Evolutionary conservation across 495 filamentous ascomycete species (phyloP), one percentile per base, ranked within the genome.

Genomic region (Friedmanniomyces endolithicus): DNA sequence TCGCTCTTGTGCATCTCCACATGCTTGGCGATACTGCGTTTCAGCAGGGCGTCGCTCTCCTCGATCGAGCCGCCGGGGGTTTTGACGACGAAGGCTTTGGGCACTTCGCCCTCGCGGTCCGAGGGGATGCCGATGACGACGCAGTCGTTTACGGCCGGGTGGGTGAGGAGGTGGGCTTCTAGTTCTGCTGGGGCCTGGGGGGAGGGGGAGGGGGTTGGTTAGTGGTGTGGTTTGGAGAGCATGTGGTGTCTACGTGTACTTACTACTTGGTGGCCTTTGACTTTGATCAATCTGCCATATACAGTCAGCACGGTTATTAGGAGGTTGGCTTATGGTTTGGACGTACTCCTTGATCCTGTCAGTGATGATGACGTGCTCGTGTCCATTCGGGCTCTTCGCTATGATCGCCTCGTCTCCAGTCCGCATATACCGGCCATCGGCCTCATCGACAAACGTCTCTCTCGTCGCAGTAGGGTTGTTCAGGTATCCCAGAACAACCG

Each of bases 41-140:
- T 74, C 0, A 83, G 67, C 55, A 75, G 73, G 16, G 72, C 75
- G 23, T 87, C 82, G 41, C 70, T 75, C 25, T 80, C 74, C 59
- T 84, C 80, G 1, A 77, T 57, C 0, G 78, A 76, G 1, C 76
- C 74, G 0, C 76, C 74, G 0, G 78, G 62, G 0, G 84, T 78
- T 62, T 86, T 90, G 25, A 90, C 86, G 8, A 95, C 81, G 55
- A 85, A 90, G 0, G 89, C 89, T 69, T 94, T 95, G 50, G 89
- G 88, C 11, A 86, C 77, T 67, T 95, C 89, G 43, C 88, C 88
- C 12, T 84, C 80, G 1, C 73, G 68, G 25, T 85, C 82, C 63
- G 92, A 82, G 0, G 81, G 85, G 11, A 92, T 75, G 14, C 81
- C 82, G 58, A 95, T 89, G 11, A 95, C 87, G 27, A 87, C 84